phyloP scores from a whole-genome alignment of 345 rosid genomes.

The Lumnitzera littorea region DNA sequence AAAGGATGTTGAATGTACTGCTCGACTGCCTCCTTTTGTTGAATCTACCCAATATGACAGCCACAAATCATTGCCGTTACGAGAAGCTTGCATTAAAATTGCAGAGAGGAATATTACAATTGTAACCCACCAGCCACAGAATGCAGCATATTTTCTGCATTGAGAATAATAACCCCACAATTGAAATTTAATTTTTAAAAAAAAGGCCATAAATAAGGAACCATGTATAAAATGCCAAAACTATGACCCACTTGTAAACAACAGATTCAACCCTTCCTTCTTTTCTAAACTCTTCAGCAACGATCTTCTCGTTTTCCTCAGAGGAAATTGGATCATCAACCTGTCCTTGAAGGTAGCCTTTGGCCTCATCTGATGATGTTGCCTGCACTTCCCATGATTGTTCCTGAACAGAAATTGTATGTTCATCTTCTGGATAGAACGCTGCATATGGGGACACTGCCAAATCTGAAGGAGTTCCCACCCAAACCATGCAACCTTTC shows the following conservation, averaged over 20 bases:
- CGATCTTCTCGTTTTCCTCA: slow-evolving; percentile 40
- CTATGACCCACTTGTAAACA: slow-evolving; percentile 63
- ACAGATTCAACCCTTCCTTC: slow-evolving; percentile 72
- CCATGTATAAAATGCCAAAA: not conserved
- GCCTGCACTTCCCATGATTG: slow-evolving; percentile 17
- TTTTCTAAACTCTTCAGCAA: slow-evolving; percentile 64
- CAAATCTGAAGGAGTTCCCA: slow-evolving; percentile 59
- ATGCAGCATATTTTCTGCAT: slow-evolving; percentile 71
- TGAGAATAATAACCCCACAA: slow-evolving; percentile 4
- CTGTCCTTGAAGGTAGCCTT: slow-evolving; percentile 16
- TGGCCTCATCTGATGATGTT: slow-evolving; percentile 17
- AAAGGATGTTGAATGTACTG: slow-evolving; percentile 56
- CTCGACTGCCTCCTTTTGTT: slow-evolving; percentile 35
- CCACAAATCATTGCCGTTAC: slow-evolving; percentile 92
- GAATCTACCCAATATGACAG: slow-evolving; percentile 87
- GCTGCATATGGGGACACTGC: slow-evolving; percentile 37
- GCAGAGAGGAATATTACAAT: slow-evolving; percentile 62
- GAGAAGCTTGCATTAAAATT: slow-evolving; percentile 88
- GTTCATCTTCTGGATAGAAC: slow-evolving; percentile 36
- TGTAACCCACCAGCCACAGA: slow-evolving; percentile 69
- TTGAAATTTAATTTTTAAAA: not conserved
- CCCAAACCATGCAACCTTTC: slow-evolving; percentile 65
- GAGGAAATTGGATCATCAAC: slow-evolving; percentile 20
- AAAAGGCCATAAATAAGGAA: no score
- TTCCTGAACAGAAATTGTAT: slow-evolving; percentile 26